Evolutionary conservation across 768 basidiomycete genomes (phyloP).

Genomic region (Dendrothele bispora): DNA sequence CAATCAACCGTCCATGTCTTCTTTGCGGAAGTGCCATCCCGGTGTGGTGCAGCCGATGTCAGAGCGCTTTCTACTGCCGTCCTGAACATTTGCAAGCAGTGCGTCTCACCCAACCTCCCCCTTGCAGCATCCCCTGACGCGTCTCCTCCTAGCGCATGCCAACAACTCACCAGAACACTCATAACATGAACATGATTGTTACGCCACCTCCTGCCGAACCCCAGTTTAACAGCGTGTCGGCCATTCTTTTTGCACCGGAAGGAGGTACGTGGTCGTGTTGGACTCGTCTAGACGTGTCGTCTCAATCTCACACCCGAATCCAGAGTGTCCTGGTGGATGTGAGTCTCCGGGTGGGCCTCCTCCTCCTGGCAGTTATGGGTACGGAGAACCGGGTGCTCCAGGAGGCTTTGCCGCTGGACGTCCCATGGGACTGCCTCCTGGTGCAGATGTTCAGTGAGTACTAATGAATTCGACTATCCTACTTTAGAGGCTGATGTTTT

Average conservation of each 20-base stretch:
- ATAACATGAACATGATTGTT: slow-evolving; percentile 66
- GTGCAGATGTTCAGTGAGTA: slow-evolving; percentile 74
- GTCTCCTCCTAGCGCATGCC: no score
- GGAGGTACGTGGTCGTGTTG: slow-evolving; percentile 74
- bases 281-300: no score
- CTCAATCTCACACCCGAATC: no score
- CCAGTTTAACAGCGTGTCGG: slow-evolving; percentile 66
- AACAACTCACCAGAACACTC: no score
- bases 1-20: slow-evolving; percentile 76
- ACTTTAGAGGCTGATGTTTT: not conserved
- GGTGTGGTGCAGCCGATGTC: slow-evolving; percentile 88
- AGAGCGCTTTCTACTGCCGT: slow-evolving; percentile 77
- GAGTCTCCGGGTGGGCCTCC: slow-evolving; percentile 25
- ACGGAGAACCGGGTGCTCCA: slow-evolving; percentile 21
- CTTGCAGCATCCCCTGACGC: slow-evolving; percentile 9
- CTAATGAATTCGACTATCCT: not conserved
- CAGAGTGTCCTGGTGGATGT: slow-evolving; percentile 34
- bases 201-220: slow-evolving; percentile 75
- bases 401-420: slow-evolving; percentile 26
- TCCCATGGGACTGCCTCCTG: slow-evolving; percentile 50
- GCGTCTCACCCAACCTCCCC: no score
- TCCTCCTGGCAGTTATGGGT: slow-evolving; percentile 6
- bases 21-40: slow-evolving; percentile 72
- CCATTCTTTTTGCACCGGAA: slow-evolving; percentile 73
- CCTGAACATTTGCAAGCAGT: slow-evolving; percentile 74